These are phyloP conservation scores for Corchorus olitorius DNA, from an alignment of 345 rosid genomes.

Conservation along the genomic window DNA sequence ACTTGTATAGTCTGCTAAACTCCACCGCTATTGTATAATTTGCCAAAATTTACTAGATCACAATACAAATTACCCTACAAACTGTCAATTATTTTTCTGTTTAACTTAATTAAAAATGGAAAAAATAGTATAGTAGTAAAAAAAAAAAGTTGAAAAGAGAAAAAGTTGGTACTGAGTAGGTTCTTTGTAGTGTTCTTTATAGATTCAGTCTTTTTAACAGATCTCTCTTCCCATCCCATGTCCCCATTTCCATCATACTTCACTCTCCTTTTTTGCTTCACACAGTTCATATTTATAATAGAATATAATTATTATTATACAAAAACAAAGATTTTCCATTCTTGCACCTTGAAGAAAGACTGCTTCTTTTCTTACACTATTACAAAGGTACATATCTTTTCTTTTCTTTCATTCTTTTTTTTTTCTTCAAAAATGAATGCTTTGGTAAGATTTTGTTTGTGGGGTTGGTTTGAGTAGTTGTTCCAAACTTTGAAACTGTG, in stretches of 20 bases:
- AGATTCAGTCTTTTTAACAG: conserved; percentile 20
- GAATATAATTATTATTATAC: background rate
- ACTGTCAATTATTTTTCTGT: background rate
- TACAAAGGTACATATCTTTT: conserved; percentile 8
- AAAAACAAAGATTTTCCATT: conserved; percentile 20
- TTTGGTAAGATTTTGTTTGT: conserved; percentile 1
- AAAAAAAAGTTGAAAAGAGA: background rate
- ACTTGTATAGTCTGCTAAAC: too few relatives aligned
- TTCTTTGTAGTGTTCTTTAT: background rate
- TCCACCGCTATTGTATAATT: too few relatives aligned
- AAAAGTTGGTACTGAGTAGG: conserved; percentile 23
- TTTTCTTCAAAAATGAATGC: background rate
- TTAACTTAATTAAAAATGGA: background rate
- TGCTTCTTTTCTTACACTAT: conserved; percentile 2
- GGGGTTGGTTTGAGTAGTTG: conserved; percentile 44
- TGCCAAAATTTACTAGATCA: too few relatives aligned
- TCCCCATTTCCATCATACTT: background rate
- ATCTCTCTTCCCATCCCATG: conserved; percentile 10
- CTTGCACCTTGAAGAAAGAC: conserved; percentile 20
- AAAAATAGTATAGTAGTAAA: background rate
- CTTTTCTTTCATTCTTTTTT: background rate
- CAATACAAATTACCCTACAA: background rate
- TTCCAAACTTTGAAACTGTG: conserved; percentile 24
- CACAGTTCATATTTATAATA: background rate
- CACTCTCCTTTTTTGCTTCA: background rate